These are phyloP conservation scores for Pestalotiopsis fici DNA, from an alignment of 2,329 filamentous ascomycete species.

Conservation along the genomic window DNA sequence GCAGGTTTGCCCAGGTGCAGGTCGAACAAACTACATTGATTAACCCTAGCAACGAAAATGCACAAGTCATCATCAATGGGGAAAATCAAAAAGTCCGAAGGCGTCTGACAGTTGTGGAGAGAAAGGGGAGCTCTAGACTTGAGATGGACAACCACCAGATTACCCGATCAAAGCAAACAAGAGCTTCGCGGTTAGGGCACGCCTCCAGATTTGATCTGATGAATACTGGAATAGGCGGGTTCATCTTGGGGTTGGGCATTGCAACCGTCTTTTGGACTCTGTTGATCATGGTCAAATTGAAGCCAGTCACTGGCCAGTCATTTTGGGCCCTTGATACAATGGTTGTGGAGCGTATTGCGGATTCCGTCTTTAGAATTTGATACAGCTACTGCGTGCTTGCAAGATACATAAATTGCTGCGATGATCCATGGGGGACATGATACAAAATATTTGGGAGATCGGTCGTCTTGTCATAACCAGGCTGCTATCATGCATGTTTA, in stretches of 20 bases:
- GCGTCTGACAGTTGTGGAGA: neutral
- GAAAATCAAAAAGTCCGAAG: neutral
- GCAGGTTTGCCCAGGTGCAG: neutral
- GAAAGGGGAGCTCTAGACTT: neutral
- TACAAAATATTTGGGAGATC: no score
- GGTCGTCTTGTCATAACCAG: no score
- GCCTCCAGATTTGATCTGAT: neutral
- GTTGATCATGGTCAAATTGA: neutral
- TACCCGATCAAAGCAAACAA: neutral
- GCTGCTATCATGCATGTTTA: no score
- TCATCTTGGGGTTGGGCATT: neutral
- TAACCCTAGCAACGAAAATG: neutral
- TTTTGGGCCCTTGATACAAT: neutral
- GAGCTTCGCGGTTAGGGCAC: neutral
- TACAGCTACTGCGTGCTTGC: no score
- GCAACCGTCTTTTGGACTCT: neutral
- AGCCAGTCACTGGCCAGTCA: neutral
- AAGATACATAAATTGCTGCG: neutral
- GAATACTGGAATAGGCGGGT: neutral
- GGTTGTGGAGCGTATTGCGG: neutral
- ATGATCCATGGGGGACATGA: no score
- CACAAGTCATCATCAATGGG: neutral
- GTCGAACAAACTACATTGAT: neutral
- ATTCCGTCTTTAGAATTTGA: neutral
- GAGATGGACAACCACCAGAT: neutral